These are phyloP conservation scores for Ophidiomyces ophidiicola DNA, from an alignment of 2,329 filamentous ascomycete genomes.

Conservation along the genomic window DNA sequence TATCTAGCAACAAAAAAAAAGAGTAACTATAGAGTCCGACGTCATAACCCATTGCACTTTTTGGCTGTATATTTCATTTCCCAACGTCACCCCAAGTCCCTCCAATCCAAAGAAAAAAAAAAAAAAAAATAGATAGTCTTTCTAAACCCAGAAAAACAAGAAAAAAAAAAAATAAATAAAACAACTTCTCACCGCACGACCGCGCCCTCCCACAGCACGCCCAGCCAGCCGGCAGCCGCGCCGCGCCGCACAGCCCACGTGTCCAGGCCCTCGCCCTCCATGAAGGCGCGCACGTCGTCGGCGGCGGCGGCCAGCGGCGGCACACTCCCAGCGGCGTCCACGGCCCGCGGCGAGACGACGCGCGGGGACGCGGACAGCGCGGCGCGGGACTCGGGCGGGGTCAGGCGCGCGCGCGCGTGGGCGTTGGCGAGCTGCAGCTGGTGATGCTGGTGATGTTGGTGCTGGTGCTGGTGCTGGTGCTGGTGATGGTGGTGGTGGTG, in stretches of 20 bases:
- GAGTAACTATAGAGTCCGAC: too few species aligned
- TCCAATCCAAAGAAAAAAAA: too few species aligned
- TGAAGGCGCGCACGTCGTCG: conserved; percentile 16
- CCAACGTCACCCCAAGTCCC: too few species aligned
- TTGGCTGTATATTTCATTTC: too few species aligned
- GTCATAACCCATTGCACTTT: too few species aligned
- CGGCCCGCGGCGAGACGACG: background rate
- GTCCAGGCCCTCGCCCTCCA: conserved; percentile 14
- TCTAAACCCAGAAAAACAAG: too few species aligned
- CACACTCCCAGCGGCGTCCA: background rate
- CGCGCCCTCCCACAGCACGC: conserved; percentile 12
- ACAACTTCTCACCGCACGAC: too few species aligned
- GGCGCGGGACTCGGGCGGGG: background rate
- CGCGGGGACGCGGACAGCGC: background rate
- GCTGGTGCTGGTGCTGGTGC: conserved; percentile 5
- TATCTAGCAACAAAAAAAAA: too few species aligned
- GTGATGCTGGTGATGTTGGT: conserved; percentile 1
- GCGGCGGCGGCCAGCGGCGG: background rate
- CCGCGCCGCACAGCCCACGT: conserved; percentile 9
- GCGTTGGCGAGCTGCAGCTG: background rate
- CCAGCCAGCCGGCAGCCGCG: conserved; percentile 8
- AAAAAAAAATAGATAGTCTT: too few species aligned
- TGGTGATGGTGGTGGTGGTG: conserved; percentile 6
- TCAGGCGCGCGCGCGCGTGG: background rate
- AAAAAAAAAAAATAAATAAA: too few species aligned